Evolutionary conservation across 2,329 filamentous ascomycete species (phyloP), one percentile per base, ranked within the genome.

Genomic region (Monilinia fructigena): DNA sequence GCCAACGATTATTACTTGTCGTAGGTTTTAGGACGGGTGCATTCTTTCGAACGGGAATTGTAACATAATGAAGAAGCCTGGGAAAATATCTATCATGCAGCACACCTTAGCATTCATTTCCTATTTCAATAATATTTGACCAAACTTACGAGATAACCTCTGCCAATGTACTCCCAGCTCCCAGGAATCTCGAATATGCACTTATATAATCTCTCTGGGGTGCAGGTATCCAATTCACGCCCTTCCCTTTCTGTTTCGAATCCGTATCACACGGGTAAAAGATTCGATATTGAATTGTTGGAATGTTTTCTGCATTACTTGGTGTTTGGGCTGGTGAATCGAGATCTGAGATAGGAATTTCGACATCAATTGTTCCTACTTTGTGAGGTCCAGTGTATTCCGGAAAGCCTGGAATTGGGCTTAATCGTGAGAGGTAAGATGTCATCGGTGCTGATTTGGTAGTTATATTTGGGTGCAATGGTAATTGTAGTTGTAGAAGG

Each of bases 301-400:
- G 81, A 55, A 93, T 86, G 65, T 78, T 77, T 6, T 86, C 82
- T 10, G 82, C 79, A 55, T 53, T 45, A 12, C 26, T 35, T 7
- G 86, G 85, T 10, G 80, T 77, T 4, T 82, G 79, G 28, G 83
- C 81, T 0, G 87, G 85, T 1, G 84, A 80, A 2, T 82, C 76
- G 7, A 89, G 79, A 58, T 86, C 82, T 38, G 83, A 81, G 12
- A 89, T 82, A 54, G 92, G 90, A 20, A 96, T 85, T 79, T 96
- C 92, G 70, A 94, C 82, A 73, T 96, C 92, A 71, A 92, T 81
- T 2, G 89, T 91, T 70, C 91, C 92, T 67, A 95, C 91, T 72
- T 87, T 86, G 80, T 92, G 88, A 0, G 90, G 89, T 0, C 91
- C 92, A 0, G 88, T 88, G 75, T 93, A 94, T 4, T 86, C 80